Base-by-base conservation (phyloP, 2,329 filamentous ascomycete species). In the Cladosporium sp. region DNA sequence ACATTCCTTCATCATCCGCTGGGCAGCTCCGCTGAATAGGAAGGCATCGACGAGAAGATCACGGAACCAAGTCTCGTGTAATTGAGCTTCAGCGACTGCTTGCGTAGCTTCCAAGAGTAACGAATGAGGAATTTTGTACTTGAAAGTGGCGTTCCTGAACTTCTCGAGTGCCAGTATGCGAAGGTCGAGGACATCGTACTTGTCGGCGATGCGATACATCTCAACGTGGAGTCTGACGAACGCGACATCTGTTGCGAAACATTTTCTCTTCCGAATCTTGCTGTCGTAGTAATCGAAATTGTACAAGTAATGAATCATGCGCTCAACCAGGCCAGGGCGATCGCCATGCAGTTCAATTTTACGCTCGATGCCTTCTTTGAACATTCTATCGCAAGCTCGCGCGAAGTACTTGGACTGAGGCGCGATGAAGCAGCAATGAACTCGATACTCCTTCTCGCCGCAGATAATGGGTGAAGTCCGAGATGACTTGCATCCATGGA, bases 251-350 rank as follows among this genome's bases (percentile, higher is more conserved):
- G 20, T 35, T 9, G 45, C 10, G 13, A 17, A 15, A n/a, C 17
- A 3, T n/a, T 24, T n/a, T 7, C 24, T 17, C 13, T 22, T 8
- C n/a, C 44, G 10, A 24, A 15, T 22, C 2, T 6, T 13, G 39
- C 17, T 15, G 36, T 54, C 22, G 17, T 57, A 22, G 42, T 61
- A 60, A 32, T 63, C 56, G 19, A 57, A 50, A 3, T 37, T 53
- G 35, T 61, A 58, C 51, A 62, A 61, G 55, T 48, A 62, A 2
- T 59, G 19, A n/a, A 62, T 54, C 61, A 58, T 62, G 19, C 34
- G 47, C 3, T 62, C 52, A 20, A 62, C 55, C 3, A 58, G 52
- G 4, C 20, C 13, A 0, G 55, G 51, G 1, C 28, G 28, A 25
- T 62, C 57, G 5, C 59, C 53, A 13, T 62, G 53, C 4, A 62